Base-by-base conservation (phyloP, 1,139 yeast species). In the Kurtzmaniella quercitrusa region DNA sequence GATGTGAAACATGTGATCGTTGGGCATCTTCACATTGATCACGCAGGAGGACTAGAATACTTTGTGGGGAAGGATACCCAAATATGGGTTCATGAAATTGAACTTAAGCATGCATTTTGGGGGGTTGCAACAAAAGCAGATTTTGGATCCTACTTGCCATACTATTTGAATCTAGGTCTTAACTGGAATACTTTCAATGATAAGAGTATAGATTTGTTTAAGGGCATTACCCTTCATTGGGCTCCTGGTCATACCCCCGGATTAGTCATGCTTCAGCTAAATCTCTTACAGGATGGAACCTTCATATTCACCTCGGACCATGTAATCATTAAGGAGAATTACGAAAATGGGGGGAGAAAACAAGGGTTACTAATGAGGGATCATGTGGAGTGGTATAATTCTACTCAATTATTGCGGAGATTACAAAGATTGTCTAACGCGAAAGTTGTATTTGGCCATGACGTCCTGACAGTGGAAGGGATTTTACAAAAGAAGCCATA, bases 171-270 rank as follows among this genome's bases (percentile, higher is more conserved):
- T 41, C 37, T 43, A 33, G 44, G 43, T 37, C 37, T 45, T 14
- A 42, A 45, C 34, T 45, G 47, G 47, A 44, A 43, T 19, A 45
- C 47, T 8, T 45, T 45, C 34, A 34, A 43, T 17, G 47, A 45
- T 17, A 34, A 36, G 14, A 39, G 27, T 23, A 44, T 45, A 33
- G 44, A 45, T 29, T 37, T 45, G 12, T 45, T 45, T 23, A 41
- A 39, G 19, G 47, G 47, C 14, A 17, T 45, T 5, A 41, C 44
- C 8, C 39, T 40, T 23, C 46, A 45, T 37, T 44, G 44, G 27
- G 39, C 46, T 3, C 46, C 46, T 9, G 47, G 47, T 8, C 47
- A 45, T 23, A 45, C 47, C 3, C 47, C 47, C 14, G 47, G 47
- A 8, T 18, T 43, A 31, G 29, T 33, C 5, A 27, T 27, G 31